Base-by-base conservation (phyloP, 129 eudicot species). In the Artemisia argyi region DNA sequence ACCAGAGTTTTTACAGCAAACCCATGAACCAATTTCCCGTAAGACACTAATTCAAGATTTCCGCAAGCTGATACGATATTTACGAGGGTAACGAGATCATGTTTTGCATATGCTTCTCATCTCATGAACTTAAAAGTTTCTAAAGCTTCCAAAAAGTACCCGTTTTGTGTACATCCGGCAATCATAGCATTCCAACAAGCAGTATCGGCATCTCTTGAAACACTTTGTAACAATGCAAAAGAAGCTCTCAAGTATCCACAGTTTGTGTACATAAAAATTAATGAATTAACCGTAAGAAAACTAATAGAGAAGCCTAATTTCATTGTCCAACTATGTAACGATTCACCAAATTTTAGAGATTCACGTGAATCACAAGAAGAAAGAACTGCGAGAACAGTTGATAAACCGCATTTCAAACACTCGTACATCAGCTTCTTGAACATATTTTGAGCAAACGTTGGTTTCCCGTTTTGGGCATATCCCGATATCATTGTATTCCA, bases 401-500 rank as follows among this genome's bases (percentile, higher is more conserved):
- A 76, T 72, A 86, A 47, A 67, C 74, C 83, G 75, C 82, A 83
- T 56, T 50, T 30, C 39, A 78, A 68, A 74, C 61, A 13, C 67
- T 66, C 61, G 17, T 6, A 6, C 44, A 83, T 69, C 35, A 89
- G 78, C 60, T 81, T 68, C 76, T 74, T 89, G 71, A 89, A 86
- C 66, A 85, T 39, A 53, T 10, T 11, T 32, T 83, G 96, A 70
- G 91, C 85, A 79, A 60, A 79, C 20, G 17, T 15, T 22, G 72
- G 81, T n/a, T 61, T 19, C 12, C 84, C 89, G 60, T 76, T 89
- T 58, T 83, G 87, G 69, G 85, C 68, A 75, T 89, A 81, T 53
- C 96, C 96, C 11, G 83, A 83, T 1, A 86, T 89, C 85, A 89
- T 77, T 3, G 96, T 81, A 60, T 89, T 89, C 87, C 87, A 89